phyloP scores from a whole-genome alignment of 176 grass and related monocot species.

The Eleusine coracana region DNA sequence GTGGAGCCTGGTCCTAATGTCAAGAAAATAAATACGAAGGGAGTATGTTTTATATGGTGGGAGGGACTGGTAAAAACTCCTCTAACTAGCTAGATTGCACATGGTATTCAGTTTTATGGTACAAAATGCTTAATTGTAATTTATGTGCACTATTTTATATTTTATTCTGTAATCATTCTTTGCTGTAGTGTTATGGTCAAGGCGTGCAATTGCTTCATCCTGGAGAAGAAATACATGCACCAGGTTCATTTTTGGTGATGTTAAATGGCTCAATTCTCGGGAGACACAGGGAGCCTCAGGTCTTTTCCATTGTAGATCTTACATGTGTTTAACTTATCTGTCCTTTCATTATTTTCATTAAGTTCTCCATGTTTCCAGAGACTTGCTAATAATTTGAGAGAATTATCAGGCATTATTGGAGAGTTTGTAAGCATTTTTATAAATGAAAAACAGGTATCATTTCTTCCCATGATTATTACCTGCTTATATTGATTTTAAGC shows the following conservation, averaged over 20 bases:
- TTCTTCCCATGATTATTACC: constrained; percentile 28
- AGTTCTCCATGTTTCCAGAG: constrained; percentile 50
- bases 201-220: constrained; percentile 78
- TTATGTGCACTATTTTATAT: constrained; percentile 18
- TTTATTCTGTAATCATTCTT: constrained; percentile 39
- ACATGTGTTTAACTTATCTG: constrained; percentile 6
- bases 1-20: too few relatives aligned
- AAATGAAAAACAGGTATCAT: constrained; percentile 83
- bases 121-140: not conserved
- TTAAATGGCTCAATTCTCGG: constrained; percentile 96
- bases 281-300: constrained; percentile 81
- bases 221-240: constrained; percentile 87
- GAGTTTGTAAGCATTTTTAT: constrained; percentile 97
- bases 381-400: constrained; percentile 84
- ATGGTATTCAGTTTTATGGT: too few relatives aligned
- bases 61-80: too few relatives aligned
- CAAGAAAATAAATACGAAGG: too few relatives aligned
- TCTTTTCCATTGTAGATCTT: constrained; percentile 34
- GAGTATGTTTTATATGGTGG: too few relatives aligned
- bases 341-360: constrained; percentile 28
- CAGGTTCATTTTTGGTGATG: constrained; percentile 92
- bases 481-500: constrained; percentile 4
- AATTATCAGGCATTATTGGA: constrained; percentile 68
- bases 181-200: constrained; percentile 73
- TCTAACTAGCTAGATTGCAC: too few relatives aligned